phyloP scores from a whole-genome alignment of 805 yeast species.

The Sugiyamaella smithiae region DNA sequence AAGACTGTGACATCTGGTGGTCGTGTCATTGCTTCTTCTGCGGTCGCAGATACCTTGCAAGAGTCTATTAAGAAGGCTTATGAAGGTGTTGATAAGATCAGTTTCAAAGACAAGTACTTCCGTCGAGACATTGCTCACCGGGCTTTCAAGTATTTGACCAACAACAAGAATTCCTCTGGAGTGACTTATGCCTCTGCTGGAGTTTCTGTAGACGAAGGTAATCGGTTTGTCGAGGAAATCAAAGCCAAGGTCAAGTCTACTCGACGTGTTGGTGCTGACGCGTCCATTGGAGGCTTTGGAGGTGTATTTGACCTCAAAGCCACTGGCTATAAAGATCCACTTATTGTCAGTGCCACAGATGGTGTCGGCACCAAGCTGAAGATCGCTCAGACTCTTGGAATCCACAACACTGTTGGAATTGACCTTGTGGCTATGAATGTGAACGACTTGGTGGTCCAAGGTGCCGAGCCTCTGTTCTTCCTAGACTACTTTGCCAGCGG shows the following conservation, averaged over 20 bases:
- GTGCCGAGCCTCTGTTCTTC: constrained; percentile 96
- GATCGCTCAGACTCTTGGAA: constrained; percentile 85
- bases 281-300: constrained; percentile 98
- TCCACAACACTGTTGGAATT: constrained; percentile 97
- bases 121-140: constrained; percentile 95
- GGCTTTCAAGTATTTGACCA: constrained; percentile 61
- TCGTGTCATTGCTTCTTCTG: constrained; percentile 93
- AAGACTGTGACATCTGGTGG: constrained; percentile 87
- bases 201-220: constrained; percentile 96
- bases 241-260: constrained; percentile 90
- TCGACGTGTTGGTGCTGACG: constrained; percentile 92
- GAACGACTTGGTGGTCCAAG: constrained; percentile 95
- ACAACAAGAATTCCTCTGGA: constrained; percentile 32
- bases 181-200: constrained; percentile 95
- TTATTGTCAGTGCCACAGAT: constrained; percentile 96
- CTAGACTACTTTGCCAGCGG: constrained; percentile 97
- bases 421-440: constrained; percentile 99
- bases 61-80: constrained; percentile 87
- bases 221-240: constrained; percentile 82
- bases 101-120: constrained; percentile 73
- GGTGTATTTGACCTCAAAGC: constrained; percentile 88
- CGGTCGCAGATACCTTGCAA: constrained; percentile 69
- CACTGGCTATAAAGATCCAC: constrained; percentile 75
- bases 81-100: constrained; percentile 72
- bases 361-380: constrained; percentile 98